Base-by-base conservation (phyloP, 2,329 filamentous ascomycete species). In the Aspergillus fructus region DNA sequence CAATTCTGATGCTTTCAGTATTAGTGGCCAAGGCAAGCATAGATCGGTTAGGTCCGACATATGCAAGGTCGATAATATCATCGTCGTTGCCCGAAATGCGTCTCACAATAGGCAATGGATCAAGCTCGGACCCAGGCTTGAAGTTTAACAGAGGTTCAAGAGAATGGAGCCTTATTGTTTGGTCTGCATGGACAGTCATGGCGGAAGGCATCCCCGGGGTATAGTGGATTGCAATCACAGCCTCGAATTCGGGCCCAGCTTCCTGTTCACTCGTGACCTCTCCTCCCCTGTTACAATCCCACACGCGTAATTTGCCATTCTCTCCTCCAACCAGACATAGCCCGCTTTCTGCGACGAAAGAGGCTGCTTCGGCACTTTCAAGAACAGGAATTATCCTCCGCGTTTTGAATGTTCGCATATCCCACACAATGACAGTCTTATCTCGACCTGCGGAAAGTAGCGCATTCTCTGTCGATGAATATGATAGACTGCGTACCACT, bases 81-180 rank as follows among this genome's bases (percentile, higher is more conserved):
- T 99, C 96, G 73, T 97, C 92, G 6, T 94, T 97, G 53, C 94
- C 96, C 4, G 93, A 96, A 64, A 99, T 96, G 45, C 91, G 85
- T 64, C 90, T 86, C 45, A 90, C 82, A 1, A 87, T 68, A 9
- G 83, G 79, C 23, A 89, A 73, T n/a, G 84, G 77, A n/a, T 78
- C 73, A 76, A 89, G 69, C 75, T 78, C 66, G 70, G 81, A 65
- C 58, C 76, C 62, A 37, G 71, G 67, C 48, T 71, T 71, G 56
- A 71, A 72, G 41, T 64, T 61, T 21, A 66, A 67, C 39, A 79
- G 57, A n/a, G 73, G 58, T 30, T 73, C 68, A 30, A 76, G 72
- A 1, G 84, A 85, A 72, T 93, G 91, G 33, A 97, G 78, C 48
- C 89, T 83, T 55, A 99, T 78, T 0, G 92, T 96, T 72, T 96